Evolutionary conservation across 202 grass and related monocot species (phyloP).

Genomic region (Thinopyrum obtusiflorum): DNA sequence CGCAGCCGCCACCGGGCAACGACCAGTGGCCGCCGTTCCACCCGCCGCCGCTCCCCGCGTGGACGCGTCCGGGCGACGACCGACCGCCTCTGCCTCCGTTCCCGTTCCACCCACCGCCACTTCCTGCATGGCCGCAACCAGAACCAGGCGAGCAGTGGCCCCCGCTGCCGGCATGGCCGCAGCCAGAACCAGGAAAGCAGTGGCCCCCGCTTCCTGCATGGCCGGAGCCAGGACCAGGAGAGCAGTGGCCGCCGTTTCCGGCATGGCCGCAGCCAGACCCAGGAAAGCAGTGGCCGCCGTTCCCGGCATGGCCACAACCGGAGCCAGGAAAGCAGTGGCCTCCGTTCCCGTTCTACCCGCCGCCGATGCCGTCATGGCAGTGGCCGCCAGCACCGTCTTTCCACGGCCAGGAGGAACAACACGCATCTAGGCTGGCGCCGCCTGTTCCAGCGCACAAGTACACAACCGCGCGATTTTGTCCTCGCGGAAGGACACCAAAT

Average conservation of each 20-base stretch:
- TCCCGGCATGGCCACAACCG: slow-evolving; percentile 17
- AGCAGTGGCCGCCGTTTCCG: slow-evolving; percentile 22
- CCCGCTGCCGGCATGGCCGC: slow-evolving; percentile 13
- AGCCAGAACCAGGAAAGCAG: slow-evolving; percentile 1
- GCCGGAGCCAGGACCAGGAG: slow-evolving; percentile 3
- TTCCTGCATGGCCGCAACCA: slow-evolving; percentile 25
- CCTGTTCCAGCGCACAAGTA: not conserved
- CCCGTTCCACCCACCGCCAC: slow-evolving; percentile 21
- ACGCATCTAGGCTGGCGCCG: not conserved
- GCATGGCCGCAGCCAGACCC: slow-evolving; percentile 20
- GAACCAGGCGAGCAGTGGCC: slow-evolving; percentile 27
- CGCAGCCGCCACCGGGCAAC: not conserved
- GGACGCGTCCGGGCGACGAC: not conserved
- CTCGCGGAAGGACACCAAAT: not conserved
- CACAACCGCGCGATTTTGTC: not conserved
- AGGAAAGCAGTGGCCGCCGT: not conserved
- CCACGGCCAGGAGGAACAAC: not conserved
- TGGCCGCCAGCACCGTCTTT: slow-evolving; percentile 11
- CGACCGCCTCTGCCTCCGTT: slow-evolving; percentile 31
- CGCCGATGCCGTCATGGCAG: not conserved
- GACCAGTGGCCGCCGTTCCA: slow-evolving; percentile 19
- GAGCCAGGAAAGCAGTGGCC: slow-evolving; percentile 15
- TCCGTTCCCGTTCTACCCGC: slow-evolving; percentile 15
- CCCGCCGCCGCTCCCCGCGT: not conserved
- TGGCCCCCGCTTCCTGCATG: slow-evolving; percentile 19